Evolutionary conservation across 805 yeast species (phyloP).

Genomic region (Spathaspora sp.): DNA sequence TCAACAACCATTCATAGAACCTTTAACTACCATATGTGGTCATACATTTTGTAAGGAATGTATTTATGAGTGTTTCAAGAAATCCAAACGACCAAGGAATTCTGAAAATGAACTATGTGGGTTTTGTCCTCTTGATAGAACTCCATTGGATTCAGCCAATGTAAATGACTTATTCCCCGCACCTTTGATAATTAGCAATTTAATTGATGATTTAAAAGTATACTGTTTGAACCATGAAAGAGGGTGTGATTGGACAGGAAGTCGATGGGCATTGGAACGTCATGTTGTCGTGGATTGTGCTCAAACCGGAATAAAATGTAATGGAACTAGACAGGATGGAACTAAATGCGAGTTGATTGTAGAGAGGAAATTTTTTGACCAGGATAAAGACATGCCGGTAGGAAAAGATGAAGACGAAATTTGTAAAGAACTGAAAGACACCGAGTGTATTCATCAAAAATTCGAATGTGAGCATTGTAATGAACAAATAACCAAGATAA

Average conservation of each 20-base stretch:
- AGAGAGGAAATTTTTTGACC: slow-evolving; percentile 7
- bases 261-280: slow-evolving; percentile 53
- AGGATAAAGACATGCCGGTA: slow-evolving; percentile 2
- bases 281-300: slow-evolving; percentile 42
- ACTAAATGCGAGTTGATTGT: slow-evolving; percentile 10
- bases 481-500: slow-evolving; percentile 20
- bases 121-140: slow-evolving; percentile 61
- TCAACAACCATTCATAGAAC: slow-evolving; percentile 57
- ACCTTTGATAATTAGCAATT: slow-evolving; percentile 55
- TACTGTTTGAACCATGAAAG: slow-evolving; percentile 47
- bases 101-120: slow-evolving; percentile 12
- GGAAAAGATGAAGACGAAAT: not conserved
- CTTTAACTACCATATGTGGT: slow-evolving; percentile 62
- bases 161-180: slow-evolving; percentile 39
- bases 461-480: slow-evolving; percentile 38
- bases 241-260: slow-evolving; percentile 57
- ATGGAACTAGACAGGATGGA: slow-evolving; percentile 16
- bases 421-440: not conserved
- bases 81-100: slow-evolving; percentile 19
- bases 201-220: slow-evolving; percentile 59
- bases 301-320: slow-evolving; percentile 32
- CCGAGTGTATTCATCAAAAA: slow-evolving; percentile 36
- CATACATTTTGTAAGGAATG: slow-evolving; percentile 65
- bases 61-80: slow-evolving; percentile 42
- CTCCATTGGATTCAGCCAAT: slow-evolving; percentile 34